Conservation (phyloP, 2,329 filamentous ascomycete species). For the Graphiopsis chlorocephala region DNA sequence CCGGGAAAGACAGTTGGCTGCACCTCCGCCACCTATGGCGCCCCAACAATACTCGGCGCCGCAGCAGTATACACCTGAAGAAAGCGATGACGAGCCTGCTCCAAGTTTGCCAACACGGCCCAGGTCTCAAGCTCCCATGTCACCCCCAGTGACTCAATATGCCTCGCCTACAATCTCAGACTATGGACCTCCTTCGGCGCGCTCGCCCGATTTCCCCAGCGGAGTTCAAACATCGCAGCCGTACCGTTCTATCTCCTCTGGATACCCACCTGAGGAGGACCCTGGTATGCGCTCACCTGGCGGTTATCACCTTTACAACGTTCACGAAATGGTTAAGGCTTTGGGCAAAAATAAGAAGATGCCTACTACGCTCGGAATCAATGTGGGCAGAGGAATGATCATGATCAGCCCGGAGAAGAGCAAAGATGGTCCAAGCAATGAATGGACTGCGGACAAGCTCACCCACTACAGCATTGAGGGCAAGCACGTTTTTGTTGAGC, state of each 20-base stretch:
- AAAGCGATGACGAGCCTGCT: constrained; percentile 61
- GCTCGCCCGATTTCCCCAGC: constrained; percentile 35
- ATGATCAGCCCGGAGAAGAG: constrained; percentile 85
- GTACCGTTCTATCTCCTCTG: constrained; percentile 43
- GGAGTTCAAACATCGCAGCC: constrained; percentile 56
- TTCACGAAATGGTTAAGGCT: constrained; percentile 95
- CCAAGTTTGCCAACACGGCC: constrained; percentile 64
- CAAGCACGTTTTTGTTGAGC: constrained; percentile 94
- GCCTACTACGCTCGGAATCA: constrained; percentile 95
- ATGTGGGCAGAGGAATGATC: constrained; percentile 81
- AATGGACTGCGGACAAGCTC: constrained; percentile 93
- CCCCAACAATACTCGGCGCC: constrained; percentile 52
- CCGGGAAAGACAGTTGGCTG: constrained; percentile 37
- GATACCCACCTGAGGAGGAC: constrained; percentile 18
- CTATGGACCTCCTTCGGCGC: constrained; percentile 34
- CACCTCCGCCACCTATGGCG: constrained; percentile 53
- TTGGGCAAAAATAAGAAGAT: constrained; percentile 98
- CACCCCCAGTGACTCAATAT: constrained; percentile 40
- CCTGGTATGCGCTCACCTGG: constrained; percentile 56
- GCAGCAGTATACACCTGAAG: constrained; percentile 62
- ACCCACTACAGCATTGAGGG: constrained; percentile 98
- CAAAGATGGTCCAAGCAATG: constrained; percentile 78
- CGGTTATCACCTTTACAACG: constrained; percentile 91
- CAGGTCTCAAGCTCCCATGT: constrained; percentile 49
- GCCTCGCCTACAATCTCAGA: constrained; percentile 25